Base-by-base conservation (phyloP, 352 stramenopile species). In the Globisporangium apiculatum region DNA sequence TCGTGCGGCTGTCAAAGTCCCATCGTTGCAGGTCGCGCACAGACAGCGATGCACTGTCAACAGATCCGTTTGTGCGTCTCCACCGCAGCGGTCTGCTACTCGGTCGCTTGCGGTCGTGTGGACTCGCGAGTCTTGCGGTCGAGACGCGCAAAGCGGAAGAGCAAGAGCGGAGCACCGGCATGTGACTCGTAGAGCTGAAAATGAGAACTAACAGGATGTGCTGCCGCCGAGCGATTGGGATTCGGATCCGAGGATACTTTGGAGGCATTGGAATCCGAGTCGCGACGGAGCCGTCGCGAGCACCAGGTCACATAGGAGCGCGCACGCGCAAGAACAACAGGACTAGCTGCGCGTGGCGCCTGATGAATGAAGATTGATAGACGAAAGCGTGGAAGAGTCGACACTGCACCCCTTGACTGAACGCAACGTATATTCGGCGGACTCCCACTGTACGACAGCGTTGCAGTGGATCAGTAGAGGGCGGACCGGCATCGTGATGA, bases 1-100 rank as follows among this genome's bases (percentile, higher is more conserved):
- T 17, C 8, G 36, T 38, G 45, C 8, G 14, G 36, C 35, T 57
- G 48, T 68, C 57, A 38, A 61, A 68, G 31, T 61, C 58, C 62
- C 62, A 68, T 55, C 47, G 62, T 9, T 52, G 53, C 48, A 68
- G 50, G 7, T 52, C 52, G 11, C 10, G 14, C 4, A 12, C 31
- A 55, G 31, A 46, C 15, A 5, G 36, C 18, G 14, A 11, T 38
- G 12, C 5, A 15, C 12, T 47, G 42, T 47, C 12, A 4, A 10
- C 42, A 17, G 12, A 5, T 47, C 42, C 12, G 12, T 5, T 47
- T 15, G 42, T 10, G 42, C 42, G 42, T 17, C 12, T 47, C 42
- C 11, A 17, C 12, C 6, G 42, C 4, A 47, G 3, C 24, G 2
- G 42, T 47, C 12, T 5, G 42, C 11, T 47, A 5, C 4, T 47